These are phyloP conservation scores for Astrephomene gubernaculifera DNA, from an alignment of 139 green algal genomes.

Conservation along the genomic window DNA sequence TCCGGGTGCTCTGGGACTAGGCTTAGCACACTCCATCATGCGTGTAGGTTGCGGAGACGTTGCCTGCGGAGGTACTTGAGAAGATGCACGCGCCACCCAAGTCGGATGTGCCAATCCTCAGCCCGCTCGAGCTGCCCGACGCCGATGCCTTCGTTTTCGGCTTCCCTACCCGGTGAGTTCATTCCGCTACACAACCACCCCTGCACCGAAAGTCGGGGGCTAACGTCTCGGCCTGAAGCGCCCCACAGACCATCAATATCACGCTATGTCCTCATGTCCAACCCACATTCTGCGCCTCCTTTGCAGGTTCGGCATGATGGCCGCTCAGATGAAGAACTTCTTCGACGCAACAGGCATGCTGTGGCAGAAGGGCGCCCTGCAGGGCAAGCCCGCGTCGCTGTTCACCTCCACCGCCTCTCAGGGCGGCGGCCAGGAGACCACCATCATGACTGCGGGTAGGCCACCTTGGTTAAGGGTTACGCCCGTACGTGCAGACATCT, in stretches of 20 bases:
- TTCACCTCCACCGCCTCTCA: conserved; percentile 71
- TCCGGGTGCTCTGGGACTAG: too few species aligned
- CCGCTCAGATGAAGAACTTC: conserved; percentile 80
- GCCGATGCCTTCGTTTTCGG: conserved; percentile 86
- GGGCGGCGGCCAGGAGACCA: conserved; percentile 83
- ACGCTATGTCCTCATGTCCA: too few species aligned
- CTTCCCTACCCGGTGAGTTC: conserved; percentile 75
- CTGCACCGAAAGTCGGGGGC: background rate
- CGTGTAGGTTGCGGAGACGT: conserved; percentile 80
- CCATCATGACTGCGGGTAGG: conserved; percentile 57
- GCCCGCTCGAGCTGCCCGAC: conserved; percentile 58
- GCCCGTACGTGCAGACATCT: too few species aligned
- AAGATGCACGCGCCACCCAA: conserved; percentile 88
- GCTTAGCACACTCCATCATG: too few species aligned
- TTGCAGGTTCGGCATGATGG: conserved; percentile 79
- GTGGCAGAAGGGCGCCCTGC: conserved; percentile 58
- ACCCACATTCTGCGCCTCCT: background rate
- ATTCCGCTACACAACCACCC: background rate
- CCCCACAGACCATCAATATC: too few species aligned
- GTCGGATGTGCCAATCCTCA: conserved; percentile 66
- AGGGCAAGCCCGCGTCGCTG: conserved; percentile 75
- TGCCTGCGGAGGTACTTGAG: conserved; percentile 40
- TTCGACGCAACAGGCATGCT: conserved; percentile 79
- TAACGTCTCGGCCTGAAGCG: background rate
- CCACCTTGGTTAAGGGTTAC: too few species aligned